Base-by-base conservation (phyloP, 164 flowering plant species). In the Tetracentron sinense region DNA sequence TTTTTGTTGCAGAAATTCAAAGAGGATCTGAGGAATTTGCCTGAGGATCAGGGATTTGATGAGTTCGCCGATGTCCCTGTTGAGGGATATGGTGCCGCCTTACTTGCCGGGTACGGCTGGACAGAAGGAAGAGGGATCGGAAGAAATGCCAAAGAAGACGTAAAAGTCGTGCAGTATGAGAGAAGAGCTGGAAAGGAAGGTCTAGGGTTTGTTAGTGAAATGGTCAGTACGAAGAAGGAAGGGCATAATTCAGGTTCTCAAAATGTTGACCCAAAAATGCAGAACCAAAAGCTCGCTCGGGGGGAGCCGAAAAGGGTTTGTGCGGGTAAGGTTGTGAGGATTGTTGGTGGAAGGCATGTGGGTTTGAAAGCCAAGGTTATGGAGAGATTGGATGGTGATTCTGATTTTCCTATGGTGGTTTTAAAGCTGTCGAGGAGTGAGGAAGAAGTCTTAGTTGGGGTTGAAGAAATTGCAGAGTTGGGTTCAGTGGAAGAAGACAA, bases 81-180 rank as follows among this genome's bases (percentile, higher is more conserved):
- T 0, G 98, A 92, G 77, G 82, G 78, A 0, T 92, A 81, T 57
- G 98, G 81, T 1, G 82, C 82, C 0, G 96, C 96, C 0, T 60
- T 86, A 38, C 75, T 92, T 7, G 61, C 75, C 0, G 90, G 92
- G n/a, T 89, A 87, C 61, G 97, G 97, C 1, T 92, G 97, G 97
- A 22, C 55, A 3, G 81, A 87, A 61, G 96, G 94, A n/a, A n/a
- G n/a, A n/a, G n/a, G n/a, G n/a, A n/a, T n/a, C n/a, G n/a, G n/a
- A 21, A 77, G 65, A 68, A 82, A 82, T 54, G 74, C 82, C 0
- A 83, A 83, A 42, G 85, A 76, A 56, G 96, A 89, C 73, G 89
- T 82, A 19, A 73, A 82, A 52, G 73, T 85, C 19, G 60, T 56
- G 27, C 77, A 85, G 72, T 74, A 63, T 47, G 68, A 68, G 20